Percentiles rank a stretch among this genome's conserved stretches.
phyloP scores from a whole-genome alignment of 2,329 filamentous ascomycete genomes.

The Trichoderma sp. region DNA sequence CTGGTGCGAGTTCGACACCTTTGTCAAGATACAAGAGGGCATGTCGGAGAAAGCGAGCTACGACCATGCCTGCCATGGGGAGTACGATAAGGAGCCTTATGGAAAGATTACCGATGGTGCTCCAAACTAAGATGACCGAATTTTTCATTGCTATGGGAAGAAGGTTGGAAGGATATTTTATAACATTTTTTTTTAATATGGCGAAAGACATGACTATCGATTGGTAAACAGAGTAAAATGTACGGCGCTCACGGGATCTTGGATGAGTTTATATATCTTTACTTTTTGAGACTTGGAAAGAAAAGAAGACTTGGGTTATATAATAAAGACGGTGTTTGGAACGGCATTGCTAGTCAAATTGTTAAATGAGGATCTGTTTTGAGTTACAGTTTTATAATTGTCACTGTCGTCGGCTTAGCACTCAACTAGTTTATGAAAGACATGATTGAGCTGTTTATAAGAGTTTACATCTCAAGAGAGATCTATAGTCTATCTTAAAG shows the following conservation, averaged over 20 bases:
- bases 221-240: background rate
- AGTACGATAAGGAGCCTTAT: constrained; percentile 42
- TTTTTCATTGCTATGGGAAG: too few relatives aligned
- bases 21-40: constrained; percentile 61
- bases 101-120: constrained; percentile 43
- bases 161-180: background rate
- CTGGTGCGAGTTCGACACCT: constrained; percentile 73
- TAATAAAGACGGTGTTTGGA: background rate
- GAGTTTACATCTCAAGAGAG: background rate
- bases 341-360: background rate
- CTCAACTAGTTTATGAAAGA: background rate
- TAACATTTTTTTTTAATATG: background rate
- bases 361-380: background rate
- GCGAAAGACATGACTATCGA: background rate
- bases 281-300: background rate
- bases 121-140: constrained; percentile 28
- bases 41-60: constrained; percentile 62
- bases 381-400: background rate
- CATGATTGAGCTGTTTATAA: background rate
- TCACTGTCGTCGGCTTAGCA: background rate
- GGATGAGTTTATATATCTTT: background rate
- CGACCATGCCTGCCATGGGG: constrained; percentile 66
- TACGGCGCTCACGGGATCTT: background rate
- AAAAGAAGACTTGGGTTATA: background rate
- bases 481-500: background rate